Evolutionary conservation across 2,329 filamentous ascomycete species (phyloP).

Genomic region (Monilinia fructicola): DNA sequence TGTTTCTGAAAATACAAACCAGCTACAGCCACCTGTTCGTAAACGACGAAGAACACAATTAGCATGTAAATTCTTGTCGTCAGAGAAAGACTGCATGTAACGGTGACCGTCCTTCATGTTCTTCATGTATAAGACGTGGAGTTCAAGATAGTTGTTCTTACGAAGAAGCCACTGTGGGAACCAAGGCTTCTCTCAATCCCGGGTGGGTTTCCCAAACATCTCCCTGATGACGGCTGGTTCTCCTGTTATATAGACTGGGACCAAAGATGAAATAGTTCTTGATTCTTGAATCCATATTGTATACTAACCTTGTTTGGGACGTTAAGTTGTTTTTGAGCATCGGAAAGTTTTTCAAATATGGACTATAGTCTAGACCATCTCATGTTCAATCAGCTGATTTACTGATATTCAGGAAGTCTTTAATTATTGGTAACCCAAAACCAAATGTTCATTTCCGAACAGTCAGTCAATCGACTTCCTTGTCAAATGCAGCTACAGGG

Average conservation of each 20-base stretch:
- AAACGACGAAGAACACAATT: conserved; percentile 28
- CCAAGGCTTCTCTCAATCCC: conserved; percentile 12
- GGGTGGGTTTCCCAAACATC: neutral
- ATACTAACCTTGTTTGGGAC: neutral
- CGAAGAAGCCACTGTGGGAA: conserved; percentile 21
- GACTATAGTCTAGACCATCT: neutral
- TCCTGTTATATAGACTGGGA: neutral
- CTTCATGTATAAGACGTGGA: conserved; percentile 23
- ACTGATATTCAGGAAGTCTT: neutral
- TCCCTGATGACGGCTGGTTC: neutral
- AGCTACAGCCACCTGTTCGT: conserved; percentile 4
- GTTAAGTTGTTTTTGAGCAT: neutral
- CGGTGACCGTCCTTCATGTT: conserved; percentile 25
- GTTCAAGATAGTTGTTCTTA: conserved; percentile 24
- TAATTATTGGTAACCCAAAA: neutral
- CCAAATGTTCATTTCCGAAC: neutral
- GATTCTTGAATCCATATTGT: neutral
- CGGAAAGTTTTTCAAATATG: too few relatives aligned
- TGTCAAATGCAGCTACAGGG: too few relatives aligned
- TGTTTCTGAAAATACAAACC: neutral
- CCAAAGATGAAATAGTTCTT: neutral
- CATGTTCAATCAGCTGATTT: conserved; percentile 6
- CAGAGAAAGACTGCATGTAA: conserved; percentile 28
- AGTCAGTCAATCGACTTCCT: neutral
- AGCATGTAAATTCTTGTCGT: conserved; percentile 27